Evolutionary conservation across 345 rosid genomes (phyloP), one percentile per base, ranked within the genome.

Genomic region (Populus davidiana): DNA sequence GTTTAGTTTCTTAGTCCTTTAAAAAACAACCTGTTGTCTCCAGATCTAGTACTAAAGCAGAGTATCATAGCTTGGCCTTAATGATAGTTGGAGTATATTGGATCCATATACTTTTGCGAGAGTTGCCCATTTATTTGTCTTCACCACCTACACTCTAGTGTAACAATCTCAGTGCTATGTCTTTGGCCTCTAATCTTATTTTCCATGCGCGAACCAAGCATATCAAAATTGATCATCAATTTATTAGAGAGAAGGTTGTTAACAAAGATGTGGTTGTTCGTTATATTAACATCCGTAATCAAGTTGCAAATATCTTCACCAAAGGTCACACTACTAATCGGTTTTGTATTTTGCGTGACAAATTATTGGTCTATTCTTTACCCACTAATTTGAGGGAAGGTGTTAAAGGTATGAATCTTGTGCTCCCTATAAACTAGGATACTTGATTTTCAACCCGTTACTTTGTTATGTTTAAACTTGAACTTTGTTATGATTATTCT

Each of bases 381-480:
- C 56, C n/a, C 8, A 50, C 6, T 50, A 50, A 50, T 50, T 50
- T 50, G 8, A 50, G 3, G n/a, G 56, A 50, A 50, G 56, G n/a
- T 50, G 56, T 50, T 49, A 47, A 47, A 1, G 20, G 16, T 47
- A 16, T 12, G 1, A 49, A 49, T 50, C n/a, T 0, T 0, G 0
- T 0, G 2, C n/a, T 49, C 54, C 54, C 21, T 49, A 49, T 21
- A 49, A 49, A 49, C 21, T 21, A 49, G 8, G 54, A 49, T 5
- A 5, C 21, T 17, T 49, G 6, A 49, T 2, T 50, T 18, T 2
- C 2, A 50, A 18, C 2, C 2, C 1, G 27, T 17, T 31, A 2
- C 33, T 0, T 0, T 41, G 12, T 9, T 41, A 1, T 17, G 9
- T 18, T 50, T 50, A 1, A 0, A 0, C 2, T 50, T 5, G 1